Percentiles rank a stretch among this genome's conserved stretches.
phyloP scores from a whole-genome alignment of 2,329 filamentous ascomycete species.

The Phialocephala sp. region DNA sequence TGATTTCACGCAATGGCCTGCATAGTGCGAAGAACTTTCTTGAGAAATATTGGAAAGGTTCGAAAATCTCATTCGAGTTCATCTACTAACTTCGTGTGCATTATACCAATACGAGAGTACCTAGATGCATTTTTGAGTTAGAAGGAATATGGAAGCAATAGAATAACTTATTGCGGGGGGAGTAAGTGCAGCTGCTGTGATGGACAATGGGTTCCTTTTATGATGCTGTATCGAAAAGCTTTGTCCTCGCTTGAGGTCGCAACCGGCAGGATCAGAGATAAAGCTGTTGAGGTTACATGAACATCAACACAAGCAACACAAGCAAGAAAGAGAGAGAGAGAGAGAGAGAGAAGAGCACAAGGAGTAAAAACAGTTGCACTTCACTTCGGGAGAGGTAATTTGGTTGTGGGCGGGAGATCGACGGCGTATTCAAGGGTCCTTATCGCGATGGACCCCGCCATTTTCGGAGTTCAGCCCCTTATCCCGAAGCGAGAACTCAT shows the following conservation, averaged over 20 bases:
- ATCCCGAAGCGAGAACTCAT: slow-evolving; percentile 5
- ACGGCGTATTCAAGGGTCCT: not conserved
- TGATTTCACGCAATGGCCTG: not conserved
- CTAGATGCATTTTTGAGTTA: not conserved
- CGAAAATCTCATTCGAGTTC: not conserved
- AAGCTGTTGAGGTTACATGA: not conserved
- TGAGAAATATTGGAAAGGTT: not conserved
- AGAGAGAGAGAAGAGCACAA: too few species aligned
- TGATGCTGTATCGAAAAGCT: not conserved
- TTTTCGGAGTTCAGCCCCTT: slow-evolving; percentile 4
- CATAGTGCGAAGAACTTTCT: not conserved
- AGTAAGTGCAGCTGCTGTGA: not conserved
- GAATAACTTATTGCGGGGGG: not conserved
- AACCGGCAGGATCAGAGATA: not conserved
- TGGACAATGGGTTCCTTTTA: not conserved
- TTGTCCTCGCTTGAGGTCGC: not conserved
- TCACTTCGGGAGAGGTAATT: not conserved
- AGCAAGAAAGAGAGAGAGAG: too few species aligned
- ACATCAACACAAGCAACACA: too few species aligned
- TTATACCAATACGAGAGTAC: not conserved
- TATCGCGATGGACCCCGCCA: not conserved
- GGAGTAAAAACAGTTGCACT: not conserved
- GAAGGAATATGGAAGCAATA: not conserved
- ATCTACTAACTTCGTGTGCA: not conserved
- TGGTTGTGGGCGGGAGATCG: slow-evolving; percentile 9